These are phyloP conservation scores for Apiospora saccharicola DNA, from an alignment of 2,329 filamentous ascomycete genomes.

Conservation along the genomic window DNA sequence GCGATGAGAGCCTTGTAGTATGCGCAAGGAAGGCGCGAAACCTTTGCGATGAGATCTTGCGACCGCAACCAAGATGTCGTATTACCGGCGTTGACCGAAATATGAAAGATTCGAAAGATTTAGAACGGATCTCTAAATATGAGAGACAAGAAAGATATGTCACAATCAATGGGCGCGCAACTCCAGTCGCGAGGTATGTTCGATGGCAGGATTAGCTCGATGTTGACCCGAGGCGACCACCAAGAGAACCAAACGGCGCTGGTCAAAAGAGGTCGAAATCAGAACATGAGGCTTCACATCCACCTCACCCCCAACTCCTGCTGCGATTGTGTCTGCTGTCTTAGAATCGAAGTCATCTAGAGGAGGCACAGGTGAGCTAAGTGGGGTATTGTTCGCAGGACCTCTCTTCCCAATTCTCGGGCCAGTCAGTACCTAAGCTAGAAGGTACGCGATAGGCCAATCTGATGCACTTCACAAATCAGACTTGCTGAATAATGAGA, in stretches of 20 bases:
- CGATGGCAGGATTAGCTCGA: not conserved
- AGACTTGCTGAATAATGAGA: not conserved
- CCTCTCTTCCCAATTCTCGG: not conserved
- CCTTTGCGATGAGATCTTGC: not conserved
- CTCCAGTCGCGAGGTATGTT: not conserved
- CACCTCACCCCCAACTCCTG: not conserved
- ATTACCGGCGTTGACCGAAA: not conserved
- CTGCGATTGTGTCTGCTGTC: constrained; percentile 1
- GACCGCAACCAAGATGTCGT: not conserved
- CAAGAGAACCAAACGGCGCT: not conserved
- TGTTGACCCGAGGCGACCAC: not conserved
- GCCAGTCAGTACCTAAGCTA: not conserved
- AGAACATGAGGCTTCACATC: not conserved
- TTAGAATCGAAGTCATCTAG: not conserved
- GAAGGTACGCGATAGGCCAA: not conserved
- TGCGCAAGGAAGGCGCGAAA: not conserved
- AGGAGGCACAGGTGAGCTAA: not conserved
- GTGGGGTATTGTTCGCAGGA: not conserved
- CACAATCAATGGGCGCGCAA: not conserved
- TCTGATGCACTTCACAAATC: not conserved
- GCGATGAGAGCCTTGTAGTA: not conserved
- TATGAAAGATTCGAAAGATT: not conserved
- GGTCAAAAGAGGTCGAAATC: not conserved
- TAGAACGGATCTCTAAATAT: not conserved
- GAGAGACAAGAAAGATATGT: not conserved